phyloP scores from a whole-genome alignment of 345 rosid genomes.

The Murraya paniculata region DNA sequence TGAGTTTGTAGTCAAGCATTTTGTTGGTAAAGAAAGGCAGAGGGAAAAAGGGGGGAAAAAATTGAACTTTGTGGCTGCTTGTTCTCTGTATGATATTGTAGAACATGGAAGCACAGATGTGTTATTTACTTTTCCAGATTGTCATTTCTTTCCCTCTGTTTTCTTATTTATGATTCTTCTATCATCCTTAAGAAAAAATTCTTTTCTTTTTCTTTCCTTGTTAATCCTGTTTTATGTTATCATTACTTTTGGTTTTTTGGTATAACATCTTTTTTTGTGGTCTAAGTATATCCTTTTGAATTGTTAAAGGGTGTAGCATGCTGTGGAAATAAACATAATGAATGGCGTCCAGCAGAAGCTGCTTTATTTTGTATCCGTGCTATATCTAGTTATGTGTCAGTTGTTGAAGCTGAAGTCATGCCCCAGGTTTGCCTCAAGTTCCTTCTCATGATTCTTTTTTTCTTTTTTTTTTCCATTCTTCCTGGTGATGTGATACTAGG shows the following conservation, averaged over 20 bases:
- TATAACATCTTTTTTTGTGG: background rate
- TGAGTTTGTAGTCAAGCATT: background rate
- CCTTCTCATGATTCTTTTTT: constrained; percentile 6
- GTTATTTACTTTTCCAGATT: background rate
- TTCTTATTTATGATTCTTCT: background rate
- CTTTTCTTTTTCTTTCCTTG: no score
- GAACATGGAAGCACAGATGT: background rate
- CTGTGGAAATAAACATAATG: constrained; percentile 60
- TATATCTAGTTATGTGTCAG: constrained; percentile 80
- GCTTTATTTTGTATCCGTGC: constrained; percentile 92
- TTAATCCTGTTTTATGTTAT: background rate
- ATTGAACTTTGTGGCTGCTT: background rate
- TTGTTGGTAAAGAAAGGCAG: background rate
- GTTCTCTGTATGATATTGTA: background rate
- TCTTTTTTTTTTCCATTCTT: background rate
- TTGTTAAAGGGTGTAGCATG: constrained; percentile 62
- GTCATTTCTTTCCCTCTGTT: background rate
- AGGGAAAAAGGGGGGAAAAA: background rate
- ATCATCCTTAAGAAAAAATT: background rate
- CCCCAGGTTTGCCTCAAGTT: constrained; percentile 60
- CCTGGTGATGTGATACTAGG: background rate
- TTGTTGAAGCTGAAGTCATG: constrained; percentile 80
- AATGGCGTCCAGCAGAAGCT: constrained; percentile 98
- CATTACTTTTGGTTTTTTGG: background rate
- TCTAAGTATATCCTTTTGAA: constrained; percentile 14